Conservation (phyloP, 768 basidiomycete genomes). For the Boletus patriciae region DNA sequence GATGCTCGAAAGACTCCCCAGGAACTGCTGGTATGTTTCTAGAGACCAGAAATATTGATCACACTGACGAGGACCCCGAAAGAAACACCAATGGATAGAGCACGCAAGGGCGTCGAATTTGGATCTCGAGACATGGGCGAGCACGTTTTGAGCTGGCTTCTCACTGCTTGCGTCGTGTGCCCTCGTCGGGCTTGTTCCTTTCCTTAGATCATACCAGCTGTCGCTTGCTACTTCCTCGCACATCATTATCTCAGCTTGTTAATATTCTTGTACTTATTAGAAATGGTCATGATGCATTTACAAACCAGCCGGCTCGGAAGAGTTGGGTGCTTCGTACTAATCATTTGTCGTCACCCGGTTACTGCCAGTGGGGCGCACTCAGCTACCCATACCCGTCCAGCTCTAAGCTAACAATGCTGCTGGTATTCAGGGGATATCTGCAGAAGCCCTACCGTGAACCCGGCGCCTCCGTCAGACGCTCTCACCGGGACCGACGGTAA, state of each 20-base stretch:
- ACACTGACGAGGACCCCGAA: conserved; percentile 11
- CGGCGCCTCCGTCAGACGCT: conserved; percentile 6
- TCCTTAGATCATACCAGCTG: conserved; percentile 26
- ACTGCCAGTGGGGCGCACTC: too few species aligned
- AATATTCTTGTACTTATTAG: conserved; percentile 35
- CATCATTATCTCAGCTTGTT: conserved; percentile 32
- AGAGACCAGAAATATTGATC: background rate
- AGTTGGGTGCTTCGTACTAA: background rate
- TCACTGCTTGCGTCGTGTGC: conserved; percentile 13
- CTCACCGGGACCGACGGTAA: background rate
- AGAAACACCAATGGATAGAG: conserved; percentile 79
- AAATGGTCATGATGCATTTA: conserved; percentile 16
- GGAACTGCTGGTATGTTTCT: conserved; percentile 63
- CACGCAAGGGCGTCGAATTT: conserved; percentile 57
- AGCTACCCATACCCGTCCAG: background rate
- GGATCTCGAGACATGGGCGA: conserved; percentile 81
- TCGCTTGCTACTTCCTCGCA: conserved; percentile 31
- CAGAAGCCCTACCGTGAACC: background rate
- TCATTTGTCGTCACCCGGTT: background rate
- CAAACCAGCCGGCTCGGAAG: background rate
- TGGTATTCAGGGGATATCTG: conserved; percentile 6
- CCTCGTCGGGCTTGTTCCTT: conserved; percentile 9
- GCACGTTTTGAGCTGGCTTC: conserved; percentile 53
- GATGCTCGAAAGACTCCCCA: conserved; percentile 81
- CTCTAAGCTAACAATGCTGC: background rate